Conservation (phyloP, 169 alveolate genomes). For the Theileria sp. region DNA sequence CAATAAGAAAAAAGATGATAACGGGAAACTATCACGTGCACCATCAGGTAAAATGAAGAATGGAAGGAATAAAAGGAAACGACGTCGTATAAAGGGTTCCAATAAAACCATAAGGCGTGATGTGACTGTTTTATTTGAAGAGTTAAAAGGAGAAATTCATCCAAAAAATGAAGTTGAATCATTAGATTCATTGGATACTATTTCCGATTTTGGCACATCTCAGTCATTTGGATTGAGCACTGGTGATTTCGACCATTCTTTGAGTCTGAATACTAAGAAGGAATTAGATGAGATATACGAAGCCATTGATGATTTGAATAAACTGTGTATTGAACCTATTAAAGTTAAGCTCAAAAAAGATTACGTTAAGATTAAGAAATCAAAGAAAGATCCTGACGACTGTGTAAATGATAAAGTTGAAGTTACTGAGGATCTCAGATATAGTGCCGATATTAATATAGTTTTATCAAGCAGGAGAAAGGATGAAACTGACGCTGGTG, state of each 20-base stretch:
- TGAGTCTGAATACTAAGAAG: not conserved
- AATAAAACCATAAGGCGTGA: not conserved
- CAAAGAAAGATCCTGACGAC: not conserved
- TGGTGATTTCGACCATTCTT: not conserved
- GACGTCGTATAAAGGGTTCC: not conserved
- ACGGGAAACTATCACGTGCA: not conserved
- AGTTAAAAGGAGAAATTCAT: not conserved
- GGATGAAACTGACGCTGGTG: not conserved
- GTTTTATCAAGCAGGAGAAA: conserved; percentile 2
- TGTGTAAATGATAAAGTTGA: not conserved
- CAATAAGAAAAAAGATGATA: not conserved
- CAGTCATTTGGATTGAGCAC: not conserved
- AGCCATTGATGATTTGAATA: not conserved
- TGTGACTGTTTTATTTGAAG: not conserved
- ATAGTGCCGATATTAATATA: not conserved
- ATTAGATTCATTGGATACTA: not conserved
- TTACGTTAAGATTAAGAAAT: not conserved
- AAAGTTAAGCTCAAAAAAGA: not conserved
- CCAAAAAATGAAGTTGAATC: not conserved
- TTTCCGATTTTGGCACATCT: not conserved
- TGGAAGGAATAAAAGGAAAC: not conserved
- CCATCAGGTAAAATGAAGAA: not conserved
- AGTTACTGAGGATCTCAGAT: not conserved
- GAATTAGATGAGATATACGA: conserved; percentile 3
- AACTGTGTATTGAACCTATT: conserved; percentile 1